Evolutionary conservation across 176 grass and related monocot genomes (phyloP).

Genomic region (Carex scoparia): DNA sequence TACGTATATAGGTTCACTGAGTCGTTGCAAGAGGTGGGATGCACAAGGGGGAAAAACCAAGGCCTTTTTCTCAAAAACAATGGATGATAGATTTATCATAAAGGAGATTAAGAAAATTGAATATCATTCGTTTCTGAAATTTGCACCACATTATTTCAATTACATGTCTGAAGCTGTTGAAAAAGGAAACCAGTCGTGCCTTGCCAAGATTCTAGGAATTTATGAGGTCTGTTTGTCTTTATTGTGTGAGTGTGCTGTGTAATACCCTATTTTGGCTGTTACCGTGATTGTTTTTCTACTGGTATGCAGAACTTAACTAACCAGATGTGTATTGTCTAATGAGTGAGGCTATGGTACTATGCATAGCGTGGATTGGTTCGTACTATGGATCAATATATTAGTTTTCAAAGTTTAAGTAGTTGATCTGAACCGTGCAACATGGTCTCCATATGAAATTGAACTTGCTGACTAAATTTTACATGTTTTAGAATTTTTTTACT

Average conservation of each 20-base stretch:
- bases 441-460: no score
- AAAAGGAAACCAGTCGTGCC: constrained; percentile 60
- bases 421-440: no score
- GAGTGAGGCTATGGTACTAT: no score
- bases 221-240: constrained; percentile 57
- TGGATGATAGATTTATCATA: constrained; percentile 93
- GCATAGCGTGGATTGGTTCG: no score
- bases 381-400: no score
- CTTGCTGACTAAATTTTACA: no score
- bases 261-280: neutral
- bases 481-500: no score
- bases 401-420: no score
- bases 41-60: constrained; percentile 89
- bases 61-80: constrained; percentile 74
- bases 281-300: neutral
- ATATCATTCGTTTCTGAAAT: constrained; percentile 88
- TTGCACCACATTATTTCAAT: constrained; percentile 87
- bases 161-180: constrained; percentile 53
- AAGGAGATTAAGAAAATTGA: constrained; percentile 91
- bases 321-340: neutral
- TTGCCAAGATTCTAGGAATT: constrained; percentile 88
- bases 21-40: constrained; percentile 83
- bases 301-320: neutral
- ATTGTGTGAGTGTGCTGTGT: neutral
- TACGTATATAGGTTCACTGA: constrained; percentile 74